Evolutionary conservation across 768 basidiomycete species (phyloP).

Genomic region (Myochromella boudieri): DNA sequence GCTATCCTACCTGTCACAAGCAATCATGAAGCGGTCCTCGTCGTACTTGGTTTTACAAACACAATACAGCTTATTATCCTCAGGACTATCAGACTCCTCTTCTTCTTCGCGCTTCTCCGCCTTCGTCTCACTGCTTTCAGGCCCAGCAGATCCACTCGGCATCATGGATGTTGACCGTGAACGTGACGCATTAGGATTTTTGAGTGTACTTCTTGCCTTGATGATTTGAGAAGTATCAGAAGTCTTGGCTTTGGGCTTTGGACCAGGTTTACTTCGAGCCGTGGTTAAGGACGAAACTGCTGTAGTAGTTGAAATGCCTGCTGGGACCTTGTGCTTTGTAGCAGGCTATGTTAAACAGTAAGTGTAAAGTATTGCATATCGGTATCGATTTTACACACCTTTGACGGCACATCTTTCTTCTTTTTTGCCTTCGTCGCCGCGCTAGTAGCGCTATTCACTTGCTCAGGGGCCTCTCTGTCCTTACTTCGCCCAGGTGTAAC

Average conservation of each 20-base stretch:
- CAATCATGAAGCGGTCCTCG: conserved; percentile 89
- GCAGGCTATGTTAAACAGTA: conserved; percentile 20
- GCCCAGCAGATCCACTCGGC: conserved; percentile 45
- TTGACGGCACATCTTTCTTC: conserved; percentile 40
- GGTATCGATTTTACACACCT: conserved; percentile 29
- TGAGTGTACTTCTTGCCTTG: conserved; percentile 23
- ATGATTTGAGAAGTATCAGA: conserved; percentile 18
- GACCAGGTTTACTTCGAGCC: conserved; percentile 28
- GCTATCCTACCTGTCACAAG: conserved; percentile 79
- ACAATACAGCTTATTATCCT: conserved; percentile 82
- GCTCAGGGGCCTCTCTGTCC: conserved; percentile 27
- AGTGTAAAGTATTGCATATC: conserved; percentile 6
- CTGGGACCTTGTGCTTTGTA: conserved; percentile 21
- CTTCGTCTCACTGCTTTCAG: conserved; percentile 35
- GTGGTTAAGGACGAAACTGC: conserved; percentile 20
- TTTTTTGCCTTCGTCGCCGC: conserved; percentile 28
- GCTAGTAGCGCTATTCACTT: conserved; percentile 17
- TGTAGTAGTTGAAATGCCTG: conserved; percentile 13
- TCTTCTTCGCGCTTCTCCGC: conserved; percentile 47
- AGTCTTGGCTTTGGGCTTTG: conserved; percentile 30
- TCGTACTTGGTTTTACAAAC: conserved; percentile 87
- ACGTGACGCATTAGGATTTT: conserved; percentile 43
- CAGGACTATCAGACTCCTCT: conserved; percentile 42
- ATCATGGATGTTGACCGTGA: conserved; percentile 74
- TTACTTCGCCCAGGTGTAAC: conserved; percentile 24